These are phyloP conservation scores for Quercus alba DNA, from an alignment of 306 rosid genomes.

Conservation along the genomic window DNA sequence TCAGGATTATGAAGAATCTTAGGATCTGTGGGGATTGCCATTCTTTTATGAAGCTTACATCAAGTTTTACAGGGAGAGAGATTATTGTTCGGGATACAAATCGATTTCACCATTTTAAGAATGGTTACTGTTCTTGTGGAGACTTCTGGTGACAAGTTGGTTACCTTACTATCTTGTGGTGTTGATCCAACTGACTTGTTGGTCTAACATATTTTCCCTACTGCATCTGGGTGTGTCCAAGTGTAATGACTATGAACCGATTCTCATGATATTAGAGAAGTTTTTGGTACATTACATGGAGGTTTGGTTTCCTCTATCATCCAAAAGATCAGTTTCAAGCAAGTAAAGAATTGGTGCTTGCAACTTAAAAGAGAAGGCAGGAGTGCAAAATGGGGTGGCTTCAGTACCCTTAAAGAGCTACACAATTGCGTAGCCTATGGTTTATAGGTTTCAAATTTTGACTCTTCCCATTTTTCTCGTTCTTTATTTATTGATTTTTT, in stretches of 20 bases:
- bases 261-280: neutral
- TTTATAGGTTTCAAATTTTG: no score
- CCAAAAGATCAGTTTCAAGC: neutral
- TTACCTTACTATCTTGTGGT: neutral
- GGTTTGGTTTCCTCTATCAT: neutral
- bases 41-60: conserved; percentile 67
- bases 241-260: neutral
- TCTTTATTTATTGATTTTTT: no score
- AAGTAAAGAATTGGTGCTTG: neutral
- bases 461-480: no score
- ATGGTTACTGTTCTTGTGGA: conserved; percentile 62
- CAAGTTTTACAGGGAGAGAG: conserved; percentile 43
- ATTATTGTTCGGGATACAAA: conserved; percentile 79
- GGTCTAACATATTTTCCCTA: neutral
- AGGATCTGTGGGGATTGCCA: conserved; percentile 95
- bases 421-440: no score
- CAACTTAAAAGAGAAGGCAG: neutral
- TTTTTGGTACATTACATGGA: neutral
- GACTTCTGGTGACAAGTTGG: conserved; percentile 65
- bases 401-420: no score
- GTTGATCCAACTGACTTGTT: neutral
- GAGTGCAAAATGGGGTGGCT: neutral
- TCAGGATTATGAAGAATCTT: conserved; percentile 87
- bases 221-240: conserved; percentile 5
- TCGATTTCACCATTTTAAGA: conserved; percentile 71